Base-by-base conservation (phyloP, 176 grass and related monocot species). In the Chloris gayana region DNA sequence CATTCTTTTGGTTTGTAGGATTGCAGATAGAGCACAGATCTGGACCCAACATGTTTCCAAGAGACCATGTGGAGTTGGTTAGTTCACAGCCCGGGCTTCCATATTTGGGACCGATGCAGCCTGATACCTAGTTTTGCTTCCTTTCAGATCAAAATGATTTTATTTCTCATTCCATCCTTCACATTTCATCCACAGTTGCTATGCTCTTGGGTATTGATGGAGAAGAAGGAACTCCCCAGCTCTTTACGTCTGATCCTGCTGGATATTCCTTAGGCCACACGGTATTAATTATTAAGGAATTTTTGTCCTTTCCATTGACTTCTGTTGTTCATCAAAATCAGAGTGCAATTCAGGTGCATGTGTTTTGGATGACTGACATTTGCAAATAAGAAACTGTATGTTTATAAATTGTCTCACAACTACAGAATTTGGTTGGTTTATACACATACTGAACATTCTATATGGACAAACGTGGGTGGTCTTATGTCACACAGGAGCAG, bases 131-230 rank as follows among this genome's bases (percentile, higher is more conserved):
- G 15, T 70, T 70, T 8, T 64, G 7, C 37, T 74, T 35, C 33
- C 4, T 41, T 79, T 44, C 57, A 57, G 46, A 47, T 44, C 57
- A 57, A 47, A 47, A 64, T 6, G 8, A 74, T 81, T 53, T 45
- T 42, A 45, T 31, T 70, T 18, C 15, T 82, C 53, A 33, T 41
- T 54, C 13, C 13, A 38, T 51, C 21, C 6, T 76, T 39, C 37
- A 66, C 22, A 69, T 76, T 33, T 73, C 49, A 46, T 44, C 19
- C 47, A 29, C 39, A 90, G 91, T 85, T 70, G 73, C 91, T 51
- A 87, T 87, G 76, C 29, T 89, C n/a, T 70, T 93, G 78, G 91
- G 84, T 56, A 87, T 93, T 56, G 91, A 93, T 76, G 91, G 90
- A 81, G 87, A 90, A 78, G 84, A 82, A 60, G 81, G 75, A 75